Base-by-base conservation (phyloP, 139 green algal species). In the Gonium pectorale region DNA sequence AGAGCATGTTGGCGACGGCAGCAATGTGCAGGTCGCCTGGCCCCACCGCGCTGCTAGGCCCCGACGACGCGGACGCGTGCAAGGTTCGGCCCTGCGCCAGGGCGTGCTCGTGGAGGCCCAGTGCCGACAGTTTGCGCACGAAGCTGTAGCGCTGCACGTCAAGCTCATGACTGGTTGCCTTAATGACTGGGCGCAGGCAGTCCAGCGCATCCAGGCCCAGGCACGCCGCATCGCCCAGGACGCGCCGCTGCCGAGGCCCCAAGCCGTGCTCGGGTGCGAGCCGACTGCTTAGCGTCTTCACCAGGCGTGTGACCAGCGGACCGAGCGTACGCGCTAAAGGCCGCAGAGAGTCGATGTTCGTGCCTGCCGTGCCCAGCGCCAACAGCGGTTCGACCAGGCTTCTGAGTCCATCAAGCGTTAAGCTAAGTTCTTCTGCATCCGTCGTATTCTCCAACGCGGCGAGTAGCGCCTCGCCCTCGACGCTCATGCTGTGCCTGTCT, bases 81-180 rank as follows among this genome's bases (percentile, higher is more conserved):
- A 91, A 62, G 40, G 63, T 33, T 33, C 66, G 33, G 35, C 84
- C 83, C 43, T 90, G 83, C n/a, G 60, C 31, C 44, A 92, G 22
- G 3, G 80, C 89, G 40, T 43, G 63, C 11, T 71, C 40, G 15
- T 81, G 37, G 29, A 81, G 54, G 2, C 80, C 83, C 5, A 49
- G 15, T 5, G 64, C 35, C 0, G 75, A 38, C 21, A 92, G 67
- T 64, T 90, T 90, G 7, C 86, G 80, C 0, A 87, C 46, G 29
- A 86, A 88, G 56, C 69, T 84, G 77, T 90, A 92, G 26, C 82
- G 68, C 68, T 89, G 83, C 9, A 51, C 71, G 17, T 83, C 71
- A 7, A 88, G 64, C 27, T 90, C 86, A 11, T 80, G 59, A 3
- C 68, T 33, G 21, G 73, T 69, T 1, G n/a, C 46, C 33, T 83